Conservation (phyloP, 2,329 filamentous ascomycete species). For the Aspergillus alliaceus region DNA sequence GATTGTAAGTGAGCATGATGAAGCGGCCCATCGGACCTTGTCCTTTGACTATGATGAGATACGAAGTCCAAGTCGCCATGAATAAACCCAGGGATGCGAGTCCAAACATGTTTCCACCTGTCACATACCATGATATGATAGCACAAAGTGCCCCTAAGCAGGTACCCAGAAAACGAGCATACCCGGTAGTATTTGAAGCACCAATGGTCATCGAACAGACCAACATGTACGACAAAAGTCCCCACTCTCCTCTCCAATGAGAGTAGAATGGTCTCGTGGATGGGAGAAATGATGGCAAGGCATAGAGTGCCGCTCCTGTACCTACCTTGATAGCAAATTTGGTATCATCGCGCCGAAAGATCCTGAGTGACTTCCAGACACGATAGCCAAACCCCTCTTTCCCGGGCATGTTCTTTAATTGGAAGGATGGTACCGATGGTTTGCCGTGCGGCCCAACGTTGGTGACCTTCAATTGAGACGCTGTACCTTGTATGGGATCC, state of each 20-base stretch:
- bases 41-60: conserved; percentile 79
- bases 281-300: conserved; percentile 81
- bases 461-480: conserved; percentile 1
- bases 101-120: conserved; percentile 69
- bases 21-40: conserved; percentile 91
- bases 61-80: conserved; percentile 80
- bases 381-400: conserved; percentile 45
- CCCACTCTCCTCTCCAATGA: conserved; percentile 95
- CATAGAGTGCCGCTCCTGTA: conserved; percentile 83
- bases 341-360: conserved; percentile 65
- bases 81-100: conserved; percentile 81
- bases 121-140: conserved; percentile 73
- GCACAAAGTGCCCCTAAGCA: conserved; percentile 76
- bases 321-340: conserved; percentile 91
- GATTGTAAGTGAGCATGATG: conserved; percentile 92
- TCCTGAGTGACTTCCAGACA: conserved; percentile 55
- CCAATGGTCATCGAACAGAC: conserved; percentile 98
- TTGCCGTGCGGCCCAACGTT: not conserved
- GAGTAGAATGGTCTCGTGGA: conserved; percentile 76
- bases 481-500: conserved; percentile 2
- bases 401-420: conserved; percentile 7
- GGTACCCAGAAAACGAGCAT: conserved; percentile 83
- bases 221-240: conserved; percentile 93
- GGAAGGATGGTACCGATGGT: not conserved
- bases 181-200: conserved; percentile 89